A percentile compares a stretch with the other conserved stretches of the same genome.
Evolutionary conservation across 352 stramenopile genomes (phyloP).

Genomic region (Globisporangium perplexum): DNA sequence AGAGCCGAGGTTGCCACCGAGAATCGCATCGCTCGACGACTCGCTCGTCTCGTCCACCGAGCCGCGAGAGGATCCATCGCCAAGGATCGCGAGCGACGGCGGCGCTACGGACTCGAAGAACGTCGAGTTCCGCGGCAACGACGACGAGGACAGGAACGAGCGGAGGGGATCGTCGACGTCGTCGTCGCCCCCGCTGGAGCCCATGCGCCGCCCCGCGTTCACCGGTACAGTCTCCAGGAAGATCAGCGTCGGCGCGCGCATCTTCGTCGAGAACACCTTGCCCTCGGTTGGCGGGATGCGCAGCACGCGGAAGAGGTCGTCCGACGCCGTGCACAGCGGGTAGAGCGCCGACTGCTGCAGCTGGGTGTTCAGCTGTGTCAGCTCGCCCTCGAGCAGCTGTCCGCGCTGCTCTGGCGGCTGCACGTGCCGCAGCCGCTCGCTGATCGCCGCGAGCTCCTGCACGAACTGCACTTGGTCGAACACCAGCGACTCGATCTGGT

Average conservation of each 20-base stretch:
- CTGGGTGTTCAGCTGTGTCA: constrained; percentile 49
- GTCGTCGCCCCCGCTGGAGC: constrained; percentile 8
- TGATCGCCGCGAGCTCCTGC: constrained; percentile 63
- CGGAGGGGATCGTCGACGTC: constrained; percentile 34
- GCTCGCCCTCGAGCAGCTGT: constrained; percentile 36
- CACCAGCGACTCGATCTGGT: constrained; percentile 45
- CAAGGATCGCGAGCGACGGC: constrained; percentile 1
- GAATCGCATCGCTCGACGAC: constrained; percentile 18
- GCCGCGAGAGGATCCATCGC: constrained; percentile 15
- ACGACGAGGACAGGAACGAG: constrained; percentile 43
- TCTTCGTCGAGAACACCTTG: constrained; percentile 85
- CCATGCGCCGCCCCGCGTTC: constrained; percentile 24
- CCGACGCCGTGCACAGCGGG: constrained; percentile 61
- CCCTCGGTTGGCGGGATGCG: constrained; percentile 67
- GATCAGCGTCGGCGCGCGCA: constrained; percentile 71
- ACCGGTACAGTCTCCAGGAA: constrained; percentile 71
- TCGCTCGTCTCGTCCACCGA: constrained; percentile 24
- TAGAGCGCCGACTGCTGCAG: constrained; percentile 60
- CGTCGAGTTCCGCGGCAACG: constrained; percentile 42
- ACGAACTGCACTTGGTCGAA: constrained; percentile 75
- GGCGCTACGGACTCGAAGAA: constrained; percentile 50
- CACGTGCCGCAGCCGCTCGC: constrained; percentile 59
- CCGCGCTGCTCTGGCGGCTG: constrained; percentile 48
- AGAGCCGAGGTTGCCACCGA: constrained; percentile 4
- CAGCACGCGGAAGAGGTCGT: constrained; percentile 68